Evolutionary conservation across 257 asterid genomes (phyloP), one percentile per base, ranked within the genome.

Genomic region (Solanum bukasovii): DNA sequence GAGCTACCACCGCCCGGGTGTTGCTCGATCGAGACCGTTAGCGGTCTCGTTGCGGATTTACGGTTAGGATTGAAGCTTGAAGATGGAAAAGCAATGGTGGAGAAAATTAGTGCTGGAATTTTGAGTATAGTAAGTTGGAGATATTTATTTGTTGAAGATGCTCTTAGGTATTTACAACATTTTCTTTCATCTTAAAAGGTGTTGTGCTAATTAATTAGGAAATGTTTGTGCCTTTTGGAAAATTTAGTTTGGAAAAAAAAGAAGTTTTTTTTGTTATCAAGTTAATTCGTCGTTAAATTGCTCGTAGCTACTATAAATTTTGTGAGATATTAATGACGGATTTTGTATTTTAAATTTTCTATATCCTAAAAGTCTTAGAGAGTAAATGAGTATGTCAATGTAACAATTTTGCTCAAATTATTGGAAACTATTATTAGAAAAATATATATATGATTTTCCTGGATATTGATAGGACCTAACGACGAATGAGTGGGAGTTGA

Each of bases 121-220:
- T 90, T 96, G 96, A 95, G 93, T 89, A 86, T 93, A 2, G 92
- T 94, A 87, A 94, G 96, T 85, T 96, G 99, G 99, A 95, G 98
- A 56, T 96, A 94, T 84, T 93, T 95, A 31, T 75, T 90, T 61
- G 91, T 95, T 21, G 97, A 93, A 87, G 98, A 97, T 92, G 95
- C 92, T 79, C 96, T 95, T 87, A 92, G 98, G 89, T 97, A 95
- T 33, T 91, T 97, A 90, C 97, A 97, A 86, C 93, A 92, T 92
- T 97, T 95, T 91, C 98, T 97, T 68, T 88, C 92, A 86, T 89
- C 92, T 34, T 9, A 87, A 37, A 49, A 14, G 2, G 33, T 29
- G 31, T 29, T 29, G 31, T 29, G 2, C 31, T 7, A 3, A 59
- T 59, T 59, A 21, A 21, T 21, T 21, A 21, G 5, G 68, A 20